Conservation (phyloP, 129 eudicot genomes). For the Centrapalus pauciflorus region DNA sequence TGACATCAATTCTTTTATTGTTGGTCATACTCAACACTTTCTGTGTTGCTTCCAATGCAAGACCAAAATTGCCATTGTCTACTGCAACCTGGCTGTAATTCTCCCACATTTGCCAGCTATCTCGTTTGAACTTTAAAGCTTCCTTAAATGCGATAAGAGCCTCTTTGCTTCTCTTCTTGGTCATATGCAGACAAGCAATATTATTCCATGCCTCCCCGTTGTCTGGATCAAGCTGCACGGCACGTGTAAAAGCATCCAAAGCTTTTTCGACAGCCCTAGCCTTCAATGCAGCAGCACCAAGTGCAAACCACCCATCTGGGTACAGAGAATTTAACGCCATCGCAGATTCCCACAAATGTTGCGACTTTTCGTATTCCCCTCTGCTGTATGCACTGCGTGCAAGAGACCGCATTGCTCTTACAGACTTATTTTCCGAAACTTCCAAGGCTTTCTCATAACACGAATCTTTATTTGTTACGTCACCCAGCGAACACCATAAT, state of each 20-base stretch:
- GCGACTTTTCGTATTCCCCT: conserved; percentile 70
- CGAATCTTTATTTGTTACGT: conserved; percentile 70
- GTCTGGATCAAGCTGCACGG: conserved; percentile 93
- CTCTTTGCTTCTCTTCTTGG: conserved; percentile 66
- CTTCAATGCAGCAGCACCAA: conserved; percentile 91
- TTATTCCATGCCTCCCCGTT: conserved; percentile 99
- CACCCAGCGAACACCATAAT: conserved; percentile 96
- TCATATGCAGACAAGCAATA: conserved; percentile 87
- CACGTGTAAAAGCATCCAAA: conserved; percentile 75
- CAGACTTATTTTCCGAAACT: conserved; percentile 70
- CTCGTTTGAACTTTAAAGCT: conserved; percentile 84
- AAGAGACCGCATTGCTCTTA: conserved; percentile 88
- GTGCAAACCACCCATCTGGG: conserved; percentile 98
- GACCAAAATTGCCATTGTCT: conserved; percentile 65
- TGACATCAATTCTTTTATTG: conserved; percentile 48
- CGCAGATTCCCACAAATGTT: conserved; percentile 80
- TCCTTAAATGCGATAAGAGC: conserved; percentile 85
- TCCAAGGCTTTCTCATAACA: conserved; percentile 83
- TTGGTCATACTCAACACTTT: conserved; percentile 62
- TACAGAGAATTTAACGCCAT: conserved; percentile 82
- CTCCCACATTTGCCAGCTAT: conserved; percentile 99
- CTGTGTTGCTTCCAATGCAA: conserved; percentile 70
- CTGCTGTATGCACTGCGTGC: conserved; percentile 84
- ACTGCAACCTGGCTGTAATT: conserved; percentile 83
- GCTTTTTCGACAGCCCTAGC: conserved; percentile 76